Conservation (phyloP, 2,329 filamentous ascomycete species). For the Cadophora sp. region DNA sequence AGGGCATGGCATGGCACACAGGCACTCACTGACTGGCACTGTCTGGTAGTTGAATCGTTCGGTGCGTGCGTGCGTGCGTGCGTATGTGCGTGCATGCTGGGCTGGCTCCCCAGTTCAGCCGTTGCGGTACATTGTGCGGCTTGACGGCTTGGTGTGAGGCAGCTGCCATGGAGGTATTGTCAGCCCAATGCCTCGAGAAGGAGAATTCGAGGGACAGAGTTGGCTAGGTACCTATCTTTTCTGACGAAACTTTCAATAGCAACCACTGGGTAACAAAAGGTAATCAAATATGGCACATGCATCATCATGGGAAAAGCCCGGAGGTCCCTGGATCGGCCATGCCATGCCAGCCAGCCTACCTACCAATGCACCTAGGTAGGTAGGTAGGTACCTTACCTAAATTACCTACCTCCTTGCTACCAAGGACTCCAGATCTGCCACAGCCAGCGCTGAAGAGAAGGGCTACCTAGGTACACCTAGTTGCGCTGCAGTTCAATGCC, state of each 20-base stretch:
- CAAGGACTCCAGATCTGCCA: background rate
- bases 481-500: too few relatives aligned
- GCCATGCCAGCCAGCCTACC: too few relatives aligned
- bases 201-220: too few relatives aligned
- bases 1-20: background rate
- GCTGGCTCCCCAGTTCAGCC: background rate
- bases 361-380: too few relatives aligned
- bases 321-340: background rate
- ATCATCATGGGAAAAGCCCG: background rate
- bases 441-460: background rate
- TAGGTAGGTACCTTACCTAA: too few relatives aligned
- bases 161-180: background rate
- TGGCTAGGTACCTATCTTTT: too few relatives aligned
- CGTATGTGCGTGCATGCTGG: background rate
- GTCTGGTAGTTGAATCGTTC: background rate
- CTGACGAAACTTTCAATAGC: too few relatives aligned
- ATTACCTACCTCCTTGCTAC: too few relatives aligned
- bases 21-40: too few relatives aligned
- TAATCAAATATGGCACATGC: too few relatives aligned
- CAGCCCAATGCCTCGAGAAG: too few relatives aligned
- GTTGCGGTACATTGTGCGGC: constrained; percentile 2
- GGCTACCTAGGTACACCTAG: too few relatives aligned
- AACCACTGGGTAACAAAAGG: background rate
- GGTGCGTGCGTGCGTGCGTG: background rate
- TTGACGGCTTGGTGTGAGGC: background rate